phyloP scores from a whole-genome alignment of 2,329 filamentous ascomycete genomes.

The Sodiomyces alkalinus region DNA sequence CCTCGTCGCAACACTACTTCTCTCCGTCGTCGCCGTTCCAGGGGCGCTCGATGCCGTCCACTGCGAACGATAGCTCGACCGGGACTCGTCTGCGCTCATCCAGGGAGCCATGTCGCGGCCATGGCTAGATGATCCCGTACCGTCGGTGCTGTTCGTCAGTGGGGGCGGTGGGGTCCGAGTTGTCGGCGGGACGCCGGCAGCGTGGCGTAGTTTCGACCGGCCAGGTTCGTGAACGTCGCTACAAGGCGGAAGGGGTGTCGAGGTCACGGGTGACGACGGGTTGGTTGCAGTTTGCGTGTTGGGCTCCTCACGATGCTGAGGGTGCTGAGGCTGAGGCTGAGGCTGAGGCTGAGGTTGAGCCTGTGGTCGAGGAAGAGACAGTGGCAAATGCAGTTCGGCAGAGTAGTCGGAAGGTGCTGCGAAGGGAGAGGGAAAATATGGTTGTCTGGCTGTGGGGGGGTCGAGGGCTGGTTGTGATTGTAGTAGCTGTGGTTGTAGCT shows the following conservation, averaged over 20 bases:
- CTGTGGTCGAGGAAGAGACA: no score
- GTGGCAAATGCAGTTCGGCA: no score
- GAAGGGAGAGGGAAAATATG: constrained; percentile 8
- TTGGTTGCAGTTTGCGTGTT: background rate
- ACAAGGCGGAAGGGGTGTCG: constrained; percentile 22
- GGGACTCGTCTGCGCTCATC: constrained; percentile 33
- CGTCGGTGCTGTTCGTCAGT: constrained; percentile 16
- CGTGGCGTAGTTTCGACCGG: constrained; percentile 14
- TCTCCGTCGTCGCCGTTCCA: constrained; percentile 56
- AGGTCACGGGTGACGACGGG: constrained; percentile 25
- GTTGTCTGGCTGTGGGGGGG: constrained; percentile 14
- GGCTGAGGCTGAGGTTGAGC: no score
- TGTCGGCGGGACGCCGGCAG: constrained; percentile 10
- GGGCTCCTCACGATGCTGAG: constrained; percentile 29
- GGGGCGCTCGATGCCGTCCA: constrained; percentile 36
- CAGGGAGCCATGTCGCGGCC: constrained; percentile 26
- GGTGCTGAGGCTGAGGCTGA: no score
- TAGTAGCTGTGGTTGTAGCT: no score
- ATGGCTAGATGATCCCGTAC: constrained; percentile 19
- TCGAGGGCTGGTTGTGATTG: constrained; percentile 21
- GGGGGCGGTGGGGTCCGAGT: constrained; percentile 15
- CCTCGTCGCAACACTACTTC: constrained; percentile 70
- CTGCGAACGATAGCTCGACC: constrained; percentile 42
- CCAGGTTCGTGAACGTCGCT: constrained; percentile 23
- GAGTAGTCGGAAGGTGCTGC: constrained; percentile 9